phyloP scores from a whole-genome alignment of 225 moss, liverwort and hornwort species.

The Marchantia polymorpha region DNA sequence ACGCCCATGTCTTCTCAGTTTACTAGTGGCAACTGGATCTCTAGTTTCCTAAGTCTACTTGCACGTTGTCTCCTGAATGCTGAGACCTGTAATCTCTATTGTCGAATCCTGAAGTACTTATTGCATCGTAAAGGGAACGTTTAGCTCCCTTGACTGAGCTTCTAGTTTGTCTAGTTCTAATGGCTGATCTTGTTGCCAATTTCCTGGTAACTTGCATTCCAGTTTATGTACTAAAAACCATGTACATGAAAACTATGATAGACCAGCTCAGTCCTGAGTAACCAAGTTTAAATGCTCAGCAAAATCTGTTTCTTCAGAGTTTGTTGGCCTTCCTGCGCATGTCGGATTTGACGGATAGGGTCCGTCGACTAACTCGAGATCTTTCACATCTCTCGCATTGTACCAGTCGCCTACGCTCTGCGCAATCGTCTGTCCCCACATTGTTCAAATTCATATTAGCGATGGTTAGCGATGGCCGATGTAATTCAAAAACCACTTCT shows the following conservation, averaged over 20 bases:
- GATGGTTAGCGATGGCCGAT: neutral
- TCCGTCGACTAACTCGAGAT: neutral
- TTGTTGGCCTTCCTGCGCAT: neutral
- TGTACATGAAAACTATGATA: no score
- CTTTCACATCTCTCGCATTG: neutral
- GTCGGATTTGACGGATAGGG: conserved; percentile 20
- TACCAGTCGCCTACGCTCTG: conserved; percentile 22
- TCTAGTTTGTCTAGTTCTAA: neutral
- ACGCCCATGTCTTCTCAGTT: neutral
- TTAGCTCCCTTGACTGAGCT: neutral
- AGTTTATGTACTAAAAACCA: neutral
- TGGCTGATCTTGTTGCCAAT: neutral
- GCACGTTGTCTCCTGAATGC: neutral
- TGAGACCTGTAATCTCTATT: neutral
- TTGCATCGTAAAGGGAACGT: neutral
- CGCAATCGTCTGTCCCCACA: conserved; percentile 12
- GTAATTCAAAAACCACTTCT: no score
- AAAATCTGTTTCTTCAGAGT: neutral
- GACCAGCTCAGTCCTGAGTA: neutral
- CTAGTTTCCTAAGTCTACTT: neutral
- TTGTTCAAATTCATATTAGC: neutral
- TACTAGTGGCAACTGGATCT: neutral
- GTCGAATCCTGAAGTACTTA: neutral
- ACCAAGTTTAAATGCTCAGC: conserved; percentile 5
- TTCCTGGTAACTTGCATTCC: neutral